Percentiles rank a stretch among this genome's conserved stretches.
phyloP scores from a whole-genome alignment of 257 asterid species.

The Nicotiana undulata region DNA sequence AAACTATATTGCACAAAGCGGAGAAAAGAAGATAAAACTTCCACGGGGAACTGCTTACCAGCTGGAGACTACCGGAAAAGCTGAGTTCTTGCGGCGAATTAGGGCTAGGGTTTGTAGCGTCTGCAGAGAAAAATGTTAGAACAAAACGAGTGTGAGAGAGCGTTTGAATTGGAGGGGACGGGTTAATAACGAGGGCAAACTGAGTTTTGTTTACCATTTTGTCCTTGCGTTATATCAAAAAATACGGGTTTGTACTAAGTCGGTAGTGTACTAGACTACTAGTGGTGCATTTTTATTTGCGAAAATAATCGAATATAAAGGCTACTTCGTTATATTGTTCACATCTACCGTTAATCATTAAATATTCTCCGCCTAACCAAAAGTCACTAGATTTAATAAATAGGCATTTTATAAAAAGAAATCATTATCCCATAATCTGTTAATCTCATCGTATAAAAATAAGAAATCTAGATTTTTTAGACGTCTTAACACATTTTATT shows the following conservation, averaged over 20 bases:
- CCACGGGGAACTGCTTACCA: constrained; percentile 1
- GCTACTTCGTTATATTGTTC: too few species aligned
- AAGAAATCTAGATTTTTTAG: too few species aligned
- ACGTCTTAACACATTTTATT: too few species aligned
- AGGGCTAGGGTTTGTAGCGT: constrained; percentile 27
- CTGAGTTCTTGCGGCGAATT: constrained; percentile 6
- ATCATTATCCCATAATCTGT: too few species aligned
- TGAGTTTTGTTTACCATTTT: not conserved
- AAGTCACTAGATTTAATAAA: too few species aligned
- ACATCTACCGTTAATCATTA: too few species aligned
- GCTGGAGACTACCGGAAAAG: not conserved
- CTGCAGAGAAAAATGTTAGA: constrained; percentile 20
- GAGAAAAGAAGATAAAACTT: too few species aligned
- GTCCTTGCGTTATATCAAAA: not conserved
- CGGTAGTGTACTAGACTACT: not conserved
- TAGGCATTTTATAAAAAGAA: too few species aligned
- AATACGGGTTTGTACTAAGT: not conserved
- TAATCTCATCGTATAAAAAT: too few species aligned
- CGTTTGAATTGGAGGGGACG: not conserved
- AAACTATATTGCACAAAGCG: not conserved
- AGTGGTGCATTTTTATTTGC: too few species aligned
- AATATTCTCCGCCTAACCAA: too few species aligned
- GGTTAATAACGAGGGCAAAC: not conserved
- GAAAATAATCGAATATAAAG: too few species aligned
- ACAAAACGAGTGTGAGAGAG: not conserved